These are phyloP conservation scores for Caloboletus firmus DNA, from an alignment of 1,284 basidiomycete genomes.

Conservation along the genomic window DNA sequence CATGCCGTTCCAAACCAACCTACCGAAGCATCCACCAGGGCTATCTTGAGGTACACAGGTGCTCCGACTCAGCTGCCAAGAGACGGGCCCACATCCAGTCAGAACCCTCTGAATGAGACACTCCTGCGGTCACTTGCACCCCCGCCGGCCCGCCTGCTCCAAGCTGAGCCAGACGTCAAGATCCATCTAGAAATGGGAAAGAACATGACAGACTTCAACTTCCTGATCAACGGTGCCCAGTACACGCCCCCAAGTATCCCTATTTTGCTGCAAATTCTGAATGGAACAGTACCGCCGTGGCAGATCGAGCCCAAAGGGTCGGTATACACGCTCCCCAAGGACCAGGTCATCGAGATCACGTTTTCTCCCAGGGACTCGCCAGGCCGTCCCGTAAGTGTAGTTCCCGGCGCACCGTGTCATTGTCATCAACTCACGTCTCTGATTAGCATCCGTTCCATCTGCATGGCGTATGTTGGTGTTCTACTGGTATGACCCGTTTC, in stretches of 20 bases:
- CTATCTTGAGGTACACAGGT: conserved; percentile 38
- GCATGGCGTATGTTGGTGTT: conserved; percentile 37
- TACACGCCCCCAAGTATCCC: conserved; percentile 41
- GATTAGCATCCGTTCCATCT: conserved; percentile 42
- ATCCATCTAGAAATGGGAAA: conserved; percentile 27
- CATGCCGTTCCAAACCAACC: conserved; percentile 17
- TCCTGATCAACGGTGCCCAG: conserved; percentile 32
- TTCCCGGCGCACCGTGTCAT: not conserved
- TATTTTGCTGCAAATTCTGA: conserved; percentile 48
- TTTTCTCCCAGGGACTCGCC: conserved; percentile 37
- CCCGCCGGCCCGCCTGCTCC: conserved; percentile 3
- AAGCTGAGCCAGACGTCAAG: conserved; percentile 28
- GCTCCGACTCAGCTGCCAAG: conserved; percentile 33
- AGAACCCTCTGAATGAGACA: conserved; percentile 27
- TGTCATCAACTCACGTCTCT: not conserved
- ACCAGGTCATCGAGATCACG: conserved; percentile 43
- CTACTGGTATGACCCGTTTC: not conserved
- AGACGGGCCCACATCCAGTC: conserved; percentile 14
- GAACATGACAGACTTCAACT: conserved; percentile 17
- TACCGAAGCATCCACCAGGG: conserved; percentile 21
- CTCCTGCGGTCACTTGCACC: conserved; percentile 27
- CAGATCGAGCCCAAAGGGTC: conserved; percentile 43
- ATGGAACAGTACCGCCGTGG: conserved; percentile 38
- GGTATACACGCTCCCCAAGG: conserved; percentile 40
- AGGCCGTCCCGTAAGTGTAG: conserved; percentile 32